These are phyloP conservation scores for Diaporthe sp. DNA, from an alignment of 2,329 filamentous ascomycete genomes.

Conservation along the genomic window DNA sequence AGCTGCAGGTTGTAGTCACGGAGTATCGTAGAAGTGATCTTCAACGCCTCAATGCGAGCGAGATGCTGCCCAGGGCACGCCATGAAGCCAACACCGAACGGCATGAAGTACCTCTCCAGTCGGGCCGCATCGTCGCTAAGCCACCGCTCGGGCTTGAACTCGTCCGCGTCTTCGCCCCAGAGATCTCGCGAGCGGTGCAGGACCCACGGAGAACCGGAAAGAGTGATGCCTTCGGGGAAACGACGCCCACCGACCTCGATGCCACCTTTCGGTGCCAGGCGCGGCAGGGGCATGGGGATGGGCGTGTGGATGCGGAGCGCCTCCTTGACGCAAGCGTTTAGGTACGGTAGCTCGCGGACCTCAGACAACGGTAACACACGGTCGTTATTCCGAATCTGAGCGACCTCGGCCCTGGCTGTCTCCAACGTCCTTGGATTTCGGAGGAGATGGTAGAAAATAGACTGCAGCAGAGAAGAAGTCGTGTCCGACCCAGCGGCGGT, in stretches of 20 bases:
- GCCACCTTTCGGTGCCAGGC: slow-evolving; percentile 41
- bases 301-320: slow-evolving; percentile 33
- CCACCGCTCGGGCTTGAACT: slow-evolving; percentile 45
- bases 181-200: slow-evolving; percentile 45
- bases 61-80: slow-evolving; percentile 13
- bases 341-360: slow-evolving; percentile 11
- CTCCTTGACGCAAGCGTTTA: slow-evolving; percentile 27
- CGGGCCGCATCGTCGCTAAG: slow-evolving; percentile 33
- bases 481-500: slow-evolving; percentile 22
- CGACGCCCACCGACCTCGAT: slow-evolving; percentile 43
- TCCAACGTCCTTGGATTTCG: background rate
- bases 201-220: slow-evolving; percentile 44
- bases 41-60: slow-evolving; percentile 5
- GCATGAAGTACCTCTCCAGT: slow-evolving; percentile 43
- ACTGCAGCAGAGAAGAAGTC: background rate
- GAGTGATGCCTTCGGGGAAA: slow-evolving; percentile 46
- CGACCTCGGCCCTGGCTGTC: background rate
- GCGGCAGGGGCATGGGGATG: slow-evolving; percentile 26
- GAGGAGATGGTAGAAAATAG: slow-evolving; percentile 20
- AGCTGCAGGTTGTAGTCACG: slow-evolving; percentile 40
- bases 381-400: background rate
- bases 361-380: slow-evolving; percentile 2
- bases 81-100: slow-evolving; percentile 2
- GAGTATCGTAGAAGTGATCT: slow-evolving; percentile 20
- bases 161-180: slow-evolving; percentile 42